Base-by-base conservation (phyloP, 2,329 filamentous ascomycete species). In the Pezicula rhizophila region DNA sequence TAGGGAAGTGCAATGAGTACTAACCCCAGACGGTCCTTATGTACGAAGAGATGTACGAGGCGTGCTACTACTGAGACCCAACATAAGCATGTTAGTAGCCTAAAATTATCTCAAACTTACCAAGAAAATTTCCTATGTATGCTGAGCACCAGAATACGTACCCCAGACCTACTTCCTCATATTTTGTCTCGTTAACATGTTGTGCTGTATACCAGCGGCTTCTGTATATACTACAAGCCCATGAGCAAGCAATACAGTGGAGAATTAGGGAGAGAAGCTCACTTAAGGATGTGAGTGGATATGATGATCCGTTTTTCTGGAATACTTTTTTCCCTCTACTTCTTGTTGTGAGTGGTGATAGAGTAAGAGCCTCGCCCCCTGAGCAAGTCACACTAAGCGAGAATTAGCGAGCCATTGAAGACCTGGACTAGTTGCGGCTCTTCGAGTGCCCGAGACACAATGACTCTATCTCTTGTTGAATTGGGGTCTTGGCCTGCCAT, bases 121-220 rank as follows among this genome's bases (percentile, higher is more conserved):
- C 39, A 42, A 20, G 18, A 42, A 42, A 18, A 42, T 42, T 42
- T 25, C 39, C 39, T 18, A 42, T 42, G 39, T 42, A n/a, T 42
- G 26, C 17, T 42, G 39, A 2, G 17, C 39, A 23, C 39, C 39
- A 23, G 39, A 42, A 23, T 42, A 42, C 18, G 39, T 42, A 42
- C 18, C 20, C 39, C 3, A 42, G 39, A 23, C 39, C 39, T 14
- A 42, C 18, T 42, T 42, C 39, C 20, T 42, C 39, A 23, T 42
- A 42, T 23, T 25, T 42, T n/a, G 39, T 42, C 17, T 42, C 39
- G 39, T 42, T 42, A 23, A 42, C 39, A 8, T 23, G 39, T 8
- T 42, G 17, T 23, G 39, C 17, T 42, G 39, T 11, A 25, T 23
- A 23, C 39, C 39, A 10, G 14, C n/a, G 17, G 39, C 15, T 26